These are phyloP conservation scores for Pelargonium australe DNA, from an alignment of 441 rosid species.

Conservation along the genomic window DNA sequence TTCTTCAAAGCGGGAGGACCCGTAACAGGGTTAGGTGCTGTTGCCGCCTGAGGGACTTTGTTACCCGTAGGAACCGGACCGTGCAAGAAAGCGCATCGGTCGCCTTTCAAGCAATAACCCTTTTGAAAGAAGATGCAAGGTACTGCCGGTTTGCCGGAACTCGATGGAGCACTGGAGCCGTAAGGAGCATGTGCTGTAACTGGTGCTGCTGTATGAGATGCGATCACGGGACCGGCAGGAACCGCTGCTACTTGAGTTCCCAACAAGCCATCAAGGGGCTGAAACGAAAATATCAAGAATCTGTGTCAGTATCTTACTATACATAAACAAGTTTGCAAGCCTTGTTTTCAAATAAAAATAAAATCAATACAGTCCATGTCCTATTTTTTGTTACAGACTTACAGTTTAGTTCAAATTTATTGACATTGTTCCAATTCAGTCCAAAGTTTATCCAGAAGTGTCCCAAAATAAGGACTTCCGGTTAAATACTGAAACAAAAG, in stretches of 20 bases:
- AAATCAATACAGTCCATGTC: no score
- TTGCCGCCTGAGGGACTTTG: constrained; percentile 32
- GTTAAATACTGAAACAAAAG: no score
- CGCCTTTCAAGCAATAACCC: constrained; percentile 80
- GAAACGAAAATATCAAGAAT: constrained; percentile 18
- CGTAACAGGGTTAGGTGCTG: constrained; percentile 22
- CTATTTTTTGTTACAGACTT: no score
- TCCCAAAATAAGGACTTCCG: no score
- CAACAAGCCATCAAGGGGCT: constrained; percentile 86
- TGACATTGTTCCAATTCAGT: no score
- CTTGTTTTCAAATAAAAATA: no score
- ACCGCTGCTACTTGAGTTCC: constrained; percentile 49
- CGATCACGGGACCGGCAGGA: constrained; percentile 39
- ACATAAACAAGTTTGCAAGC: not conserved
- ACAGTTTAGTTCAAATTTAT: no score
- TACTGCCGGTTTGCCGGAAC: constrained; percentile 50
- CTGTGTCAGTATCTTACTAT: not conserved
- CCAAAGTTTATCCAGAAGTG: no score
- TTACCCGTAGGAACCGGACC: constrained; percentile 37
- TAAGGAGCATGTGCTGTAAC: constrained; percentile 23
- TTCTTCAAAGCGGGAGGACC: constrained; percentile 39
- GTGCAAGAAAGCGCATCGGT: constrained; percentile 74
- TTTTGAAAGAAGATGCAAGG: constrained; percentile 75
- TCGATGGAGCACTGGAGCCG: constrained; percentile 13
- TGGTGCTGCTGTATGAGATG: constrained; percentile 23